Percentiles rank a stretch among this genome's conserved stretches.
These are phyloP conservation scores for Akanthomyces dipterigenus DNA, from an alignment of 2,329 filamentous ascomycete genomes.

Conservation along the genomic window DNA sequence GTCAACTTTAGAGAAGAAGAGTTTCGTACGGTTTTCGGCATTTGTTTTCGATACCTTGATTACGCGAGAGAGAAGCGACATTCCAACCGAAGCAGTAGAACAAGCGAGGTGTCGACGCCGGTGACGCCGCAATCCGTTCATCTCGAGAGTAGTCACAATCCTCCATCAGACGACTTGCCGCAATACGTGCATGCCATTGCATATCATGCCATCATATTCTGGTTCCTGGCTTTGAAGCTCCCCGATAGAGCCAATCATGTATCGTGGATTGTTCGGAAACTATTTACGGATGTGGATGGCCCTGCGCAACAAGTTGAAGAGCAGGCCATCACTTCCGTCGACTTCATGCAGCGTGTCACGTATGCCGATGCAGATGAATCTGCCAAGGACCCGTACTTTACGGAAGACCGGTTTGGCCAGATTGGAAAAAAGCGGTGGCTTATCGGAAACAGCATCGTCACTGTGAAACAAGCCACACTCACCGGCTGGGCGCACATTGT, in stretches of 20 bases:
- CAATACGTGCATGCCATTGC: conserved; percentile 92
- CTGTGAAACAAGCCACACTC: conserved; percentile 61
- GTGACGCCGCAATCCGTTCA: conserved; percentile 15
- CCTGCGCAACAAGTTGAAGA: conserved; percentile 70
- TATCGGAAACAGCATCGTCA: conserved; percentile 66
- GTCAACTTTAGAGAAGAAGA: conserved; percentile 87
- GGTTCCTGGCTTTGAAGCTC: conserved; percentile 87
- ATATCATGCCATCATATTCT: conserved; percentile 93
- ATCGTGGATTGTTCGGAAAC: conserved; percentile 80
- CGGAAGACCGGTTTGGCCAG: conserved; percentile 55
- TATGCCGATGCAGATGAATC: conserved; percentile 82
- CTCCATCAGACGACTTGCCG: conserved; percentile 64
- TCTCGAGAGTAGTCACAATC: conserved; percentile 19
- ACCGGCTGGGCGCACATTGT: conserved; percentile 65
- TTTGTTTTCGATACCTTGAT: conserved; percentile 89
- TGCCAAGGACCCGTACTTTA: conserved; percentile 58
- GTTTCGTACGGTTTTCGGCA: conserved; percentile 88
- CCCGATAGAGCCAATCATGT: conserved; percentile 79
- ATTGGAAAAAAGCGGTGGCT: conserved; percentile 64
- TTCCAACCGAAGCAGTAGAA: conserved; percentile 37
- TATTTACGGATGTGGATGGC: conserved; percentile 73
- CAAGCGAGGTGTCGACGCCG: conserved; percentile 34
- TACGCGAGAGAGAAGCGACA: conserved; percentile 67
- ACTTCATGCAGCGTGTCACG: conserved; percentile 86
- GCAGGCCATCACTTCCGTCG: conserved; percentile 86